A percentile compares a stretch with the other conserved stretches of the same genome.
These are phyloP conservation scores for Rhexocercosporidium sp. DNA, from an alignment of 2,329 filamentous ascomycete species.

Conservation along the genomic window DNA sequence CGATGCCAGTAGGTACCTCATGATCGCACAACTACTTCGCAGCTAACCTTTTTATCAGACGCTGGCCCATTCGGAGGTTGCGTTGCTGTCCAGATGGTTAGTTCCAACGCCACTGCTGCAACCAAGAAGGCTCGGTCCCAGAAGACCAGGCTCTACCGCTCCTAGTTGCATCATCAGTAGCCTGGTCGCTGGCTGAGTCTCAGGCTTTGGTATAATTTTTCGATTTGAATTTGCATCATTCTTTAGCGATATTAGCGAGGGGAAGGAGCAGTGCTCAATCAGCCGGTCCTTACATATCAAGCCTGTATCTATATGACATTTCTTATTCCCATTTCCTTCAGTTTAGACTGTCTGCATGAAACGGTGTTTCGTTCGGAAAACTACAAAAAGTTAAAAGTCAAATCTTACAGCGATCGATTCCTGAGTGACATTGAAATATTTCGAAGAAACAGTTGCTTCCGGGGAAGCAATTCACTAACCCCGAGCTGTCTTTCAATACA, in stretches of 20 bases:
- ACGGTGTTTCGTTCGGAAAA: background rate
- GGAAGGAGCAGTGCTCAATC: constrained; percentile 2
- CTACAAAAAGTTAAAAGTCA: background rate
- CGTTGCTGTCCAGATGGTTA: constrained; percentile 57
- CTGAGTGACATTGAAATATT: background rate
- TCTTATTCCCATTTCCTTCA: background rate
- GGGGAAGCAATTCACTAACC: background rate
- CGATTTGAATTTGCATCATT: constrained; percentile 8
- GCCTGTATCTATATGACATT: constrained; percentile 6
- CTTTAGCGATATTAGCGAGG: constrained; percentile 6
- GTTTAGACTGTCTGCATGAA: background rate
- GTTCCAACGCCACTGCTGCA: constrained; percentile 31
- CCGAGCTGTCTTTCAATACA: too few species aligned
- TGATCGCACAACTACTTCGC: background rate
- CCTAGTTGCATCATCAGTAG: background rate
- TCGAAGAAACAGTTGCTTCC: too few species aligned
- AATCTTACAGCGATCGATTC: background rate
- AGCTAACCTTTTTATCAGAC: constrained; percentile 3
- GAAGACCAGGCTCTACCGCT: background rate
- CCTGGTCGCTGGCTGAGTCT: constrained; percentile 1
- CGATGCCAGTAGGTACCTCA: constrained; percentile 47
- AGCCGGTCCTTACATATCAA: constrained; percentile 8
- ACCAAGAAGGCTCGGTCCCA: constrained; percentile 13
- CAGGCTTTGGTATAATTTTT: background rate
- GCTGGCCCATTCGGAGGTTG: constrained; percentile 68